Evolutionary conservation across 345 rosid genomes (phyloP), one percentile per base, ranked within the genome.

Genomic region (Hypericum perforatum): DNA sequence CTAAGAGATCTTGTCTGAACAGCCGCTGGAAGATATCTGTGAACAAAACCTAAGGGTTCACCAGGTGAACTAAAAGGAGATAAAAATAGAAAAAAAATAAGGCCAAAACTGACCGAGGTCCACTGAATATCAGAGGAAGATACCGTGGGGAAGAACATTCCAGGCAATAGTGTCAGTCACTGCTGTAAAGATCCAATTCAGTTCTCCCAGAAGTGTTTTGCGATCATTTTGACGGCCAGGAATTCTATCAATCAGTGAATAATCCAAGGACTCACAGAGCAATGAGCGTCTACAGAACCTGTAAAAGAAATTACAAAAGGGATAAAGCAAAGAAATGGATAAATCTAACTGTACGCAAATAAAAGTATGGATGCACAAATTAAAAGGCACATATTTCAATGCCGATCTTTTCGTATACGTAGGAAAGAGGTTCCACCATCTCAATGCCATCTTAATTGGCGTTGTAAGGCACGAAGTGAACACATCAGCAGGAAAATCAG

Each of bases 101-200:
- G 2, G 36, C 6, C 12, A 13, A 43, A 11, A 7, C 16, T 16
- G 10, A 48, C 29, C 66, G 53, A 8, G 9, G 37, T 49, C 14
- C 9, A 41, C 10, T n/a, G 43, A 16, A 61, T 12, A 45, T 43
- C 37, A 36, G 37, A 53, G 63, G 45, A 52, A 67, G 59, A n/a
- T 89, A 94, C 99, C 99, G 75, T 78, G 99, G 59, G 99, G 97
- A 13, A 94, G 90, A 54, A 89, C 99, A 81, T 89, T 94, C 99
- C 99, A 94, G 9, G 97, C 99, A 72, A 94, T 94, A 57, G 99
- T 94, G 73, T 94, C 99, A 0, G 97, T 94, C 41, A 89, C 97
- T 58, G 99, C 97, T 32, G 99, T 94, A 68, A 94, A 94, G 57
- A 94, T 94, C 99, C 99, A 94, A 67, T 94, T 94, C 82, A 94